A percentile compares a stretch with the other conserved stretches of the same genome.
Evolutionary conservation across 2,329 filamentous ascomycete species (phyloP).

Genomic region (Colletotrichum sp.): DNA sequence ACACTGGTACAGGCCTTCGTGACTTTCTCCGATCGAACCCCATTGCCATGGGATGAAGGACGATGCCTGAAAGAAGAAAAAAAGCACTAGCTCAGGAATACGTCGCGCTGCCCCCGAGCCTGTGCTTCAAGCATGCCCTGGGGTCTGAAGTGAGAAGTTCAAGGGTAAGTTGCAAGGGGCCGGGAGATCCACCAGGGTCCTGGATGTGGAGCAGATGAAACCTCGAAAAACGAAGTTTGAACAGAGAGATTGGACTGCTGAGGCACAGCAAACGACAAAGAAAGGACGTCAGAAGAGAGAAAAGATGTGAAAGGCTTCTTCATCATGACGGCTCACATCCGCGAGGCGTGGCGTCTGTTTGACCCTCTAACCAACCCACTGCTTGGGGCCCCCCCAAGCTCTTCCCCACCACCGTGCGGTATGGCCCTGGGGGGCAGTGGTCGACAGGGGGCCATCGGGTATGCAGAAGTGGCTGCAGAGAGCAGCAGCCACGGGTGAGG

Average conservation of each 20-base stretch:
- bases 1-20: constrained; percentile 5
- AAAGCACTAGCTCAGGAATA: neutral
- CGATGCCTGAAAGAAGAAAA: constrained; percentile 14
- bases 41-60: neutral
- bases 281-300: neutral
- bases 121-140: neutral
- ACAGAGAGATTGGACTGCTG: neutral
- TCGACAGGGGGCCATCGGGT: neutral
- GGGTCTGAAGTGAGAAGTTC: neutral
- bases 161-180: constrained; percentile 12
- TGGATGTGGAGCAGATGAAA: constrained; percentile 16
- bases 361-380: neutral
- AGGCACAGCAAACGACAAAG: constrained; percentile 7
- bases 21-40: constrained; percentile 1
- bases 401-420: constrained; percentile 10
- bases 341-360: constrained; percentile 7
- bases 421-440: neutral
- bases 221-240: constrained; percentile 14
- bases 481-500: neutral
- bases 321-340: neutral
- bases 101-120: neutral
- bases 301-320: neutral
- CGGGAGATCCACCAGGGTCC: constrained; percentile 5
- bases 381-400: neutral
- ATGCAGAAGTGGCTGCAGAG: constrained; percentile 3